Evolutionary conservation across 768 basidiomycete species (phyloP).

Genomic region (Xanthoconium stramineum): DNA sequence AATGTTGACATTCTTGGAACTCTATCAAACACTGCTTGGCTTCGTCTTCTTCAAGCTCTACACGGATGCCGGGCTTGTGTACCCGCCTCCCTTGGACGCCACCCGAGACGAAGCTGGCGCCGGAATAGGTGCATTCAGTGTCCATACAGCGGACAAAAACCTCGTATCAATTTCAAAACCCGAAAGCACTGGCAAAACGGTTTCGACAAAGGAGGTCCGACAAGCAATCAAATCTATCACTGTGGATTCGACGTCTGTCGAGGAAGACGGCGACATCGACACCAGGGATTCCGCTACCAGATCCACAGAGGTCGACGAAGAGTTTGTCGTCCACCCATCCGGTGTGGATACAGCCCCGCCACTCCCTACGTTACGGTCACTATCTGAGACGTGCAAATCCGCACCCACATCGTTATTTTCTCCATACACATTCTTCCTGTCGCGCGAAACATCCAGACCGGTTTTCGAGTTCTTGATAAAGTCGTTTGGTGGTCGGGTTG

Average conservation of each 20-base stretch:
- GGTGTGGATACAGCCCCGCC: conserved; percentile 42
- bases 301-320: conserved; percentile 47
- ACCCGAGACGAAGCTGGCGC: conserved; percentile 82
- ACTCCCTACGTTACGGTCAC: conserved; percentile 66
- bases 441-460: conserved; percentile 85
- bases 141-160: conserved; percentile 49
- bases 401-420: conserved; percentile 67
- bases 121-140: conserved; percentile 82
- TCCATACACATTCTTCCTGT: conserved; percentile 88
- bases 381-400: conserved; percentile 59
- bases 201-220: conserved; percentile 55
- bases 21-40: conserved; percentile 94
- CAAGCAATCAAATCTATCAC: conserved; percentile 47
- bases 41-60: conserved; percentile 99
- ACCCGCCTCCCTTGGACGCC: conserved; percentile 88
- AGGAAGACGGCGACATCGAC: conserved; percentile 40
- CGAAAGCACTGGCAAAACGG: conserved; percentile 28
- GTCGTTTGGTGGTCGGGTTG: conserved; percentile 87
- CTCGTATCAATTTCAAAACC: conserved; percentile 17
- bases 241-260: conserved; percentile 16
- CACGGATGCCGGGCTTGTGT: conserved; percentile 86
- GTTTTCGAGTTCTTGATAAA: conserved; percentile 94
- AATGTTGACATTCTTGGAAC: conserved; percentile 95
- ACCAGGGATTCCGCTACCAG: conserved; percentile 30
- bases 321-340: conserved; percentile 64